phyloP scores from a whole-genome alignment of 2,329 filamentous ascomycete genomes.

The Colletotrichum sp. region DNA sequence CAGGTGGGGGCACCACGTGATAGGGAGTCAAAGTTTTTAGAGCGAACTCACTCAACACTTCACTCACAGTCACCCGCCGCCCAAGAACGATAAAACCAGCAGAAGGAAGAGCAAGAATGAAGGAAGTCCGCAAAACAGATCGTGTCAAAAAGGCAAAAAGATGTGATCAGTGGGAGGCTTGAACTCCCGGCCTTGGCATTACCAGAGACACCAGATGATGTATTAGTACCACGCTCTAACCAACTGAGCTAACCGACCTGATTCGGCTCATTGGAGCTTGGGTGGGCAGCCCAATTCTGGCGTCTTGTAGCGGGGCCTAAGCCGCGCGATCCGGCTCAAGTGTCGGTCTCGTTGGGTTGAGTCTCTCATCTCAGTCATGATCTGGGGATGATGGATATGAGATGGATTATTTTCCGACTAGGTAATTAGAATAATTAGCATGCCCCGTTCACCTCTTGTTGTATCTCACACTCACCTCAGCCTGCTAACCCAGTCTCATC shows the following conservation, averaged over 20 bases:
- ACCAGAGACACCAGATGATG: background rate
- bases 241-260: conserved; percentile 21
- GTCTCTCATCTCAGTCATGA: background rate
- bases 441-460: background rate
- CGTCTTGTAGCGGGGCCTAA: background rate
- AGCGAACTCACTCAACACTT: background rate
- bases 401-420: background rate
- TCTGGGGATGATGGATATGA: background rate
- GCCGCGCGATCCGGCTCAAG: background rate
- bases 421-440: background rate
- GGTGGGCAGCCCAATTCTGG: rapidly evolving
- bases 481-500: background rate
- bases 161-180: conserved; percentile 19
- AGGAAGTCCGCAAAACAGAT: background rate
- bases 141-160: background rate
- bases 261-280: background rate
- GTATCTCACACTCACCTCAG: background rate
- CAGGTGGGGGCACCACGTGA: background rate
- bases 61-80: background rate
- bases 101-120: background rate
- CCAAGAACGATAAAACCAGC: background rate
- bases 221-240: conserved; percentile 23
- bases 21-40: background rate
- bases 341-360: background rate
- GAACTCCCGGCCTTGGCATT: conserved; percentile 21